These are phyloP conservation scores for Fonsecaea multimorphosa DNA, from an alignment of 2,329 filamentous ascomycete species.

Conservation along the genomic window DNA sequence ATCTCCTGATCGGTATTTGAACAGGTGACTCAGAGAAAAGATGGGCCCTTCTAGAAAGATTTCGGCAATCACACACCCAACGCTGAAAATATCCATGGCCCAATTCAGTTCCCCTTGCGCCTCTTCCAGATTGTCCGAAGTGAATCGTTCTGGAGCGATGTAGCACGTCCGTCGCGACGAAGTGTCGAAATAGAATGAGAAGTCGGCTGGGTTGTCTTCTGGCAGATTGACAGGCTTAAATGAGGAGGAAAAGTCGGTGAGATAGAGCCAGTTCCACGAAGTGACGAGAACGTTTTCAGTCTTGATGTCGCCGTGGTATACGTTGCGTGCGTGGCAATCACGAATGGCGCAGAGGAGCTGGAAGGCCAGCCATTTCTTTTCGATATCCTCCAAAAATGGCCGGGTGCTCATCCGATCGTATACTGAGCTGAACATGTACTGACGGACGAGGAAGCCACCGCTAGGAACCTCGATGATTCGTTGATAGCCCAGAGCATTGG, in stretches of 20 bases:
- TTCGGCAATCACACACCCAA: slow-evolving; percentile 94
- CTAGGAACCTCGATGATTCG: slow-evolving; percentile 89
- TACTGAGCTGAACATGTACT: slow-evolving; percentile 93
- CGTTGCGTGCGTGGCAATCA: slow-evolving; percentile 85
- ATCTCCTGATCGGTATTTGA: slow-evolving; percentile 89
- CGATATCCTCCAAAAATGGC: slow-evolving; percentile 94
- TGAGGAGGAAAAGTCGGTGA: slow-evolving; percentile 94
- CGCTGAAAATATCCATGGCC: slow-evolving; percentile 99
- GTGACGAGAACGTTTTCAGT: slow-evolving; percentile 96
- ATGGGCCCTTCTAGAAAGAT: slow-evolving; percentile 93
- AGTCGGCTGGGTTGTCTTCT: slow-evolving; percentile 95
- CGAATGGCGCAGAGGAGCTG: slow-evolving; percentile 90
- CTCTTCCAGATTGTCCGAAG: slow-evolving; percentile 70
- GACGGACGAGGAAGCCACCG: slow-evolving; percentile 89
- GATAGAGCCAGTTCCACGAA: slow-evolving; percentile 98
- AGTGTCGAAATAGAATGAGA: slow-evolving; percentile 96
- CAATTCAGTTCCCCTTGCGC: slow-evolving; percentile 72
- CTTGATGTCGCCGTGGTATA: slow-evolving; percentile 98
- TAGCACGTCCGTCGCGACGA: slow-evolving; percentile 93
- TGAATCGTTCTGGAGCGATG: slow-evolving; percentile 89
- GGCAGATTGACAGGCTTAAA: slow-evolving; percentile 95
- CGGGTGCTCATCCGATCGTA: slow-evolving; percentile 95
- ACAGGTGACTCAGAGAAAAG: slow-evolving; percentile 96
- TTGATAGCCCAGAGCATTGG: slow-evolving; percentile 90
- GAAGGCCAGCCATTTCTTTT: slow-evolving; percentile 98